A percentile compares a stretch with the other conserved stretches of the same genome.
Conservation (phyloP, 202 grass and related monocot species). For the Eragrostis tef region DNA sequence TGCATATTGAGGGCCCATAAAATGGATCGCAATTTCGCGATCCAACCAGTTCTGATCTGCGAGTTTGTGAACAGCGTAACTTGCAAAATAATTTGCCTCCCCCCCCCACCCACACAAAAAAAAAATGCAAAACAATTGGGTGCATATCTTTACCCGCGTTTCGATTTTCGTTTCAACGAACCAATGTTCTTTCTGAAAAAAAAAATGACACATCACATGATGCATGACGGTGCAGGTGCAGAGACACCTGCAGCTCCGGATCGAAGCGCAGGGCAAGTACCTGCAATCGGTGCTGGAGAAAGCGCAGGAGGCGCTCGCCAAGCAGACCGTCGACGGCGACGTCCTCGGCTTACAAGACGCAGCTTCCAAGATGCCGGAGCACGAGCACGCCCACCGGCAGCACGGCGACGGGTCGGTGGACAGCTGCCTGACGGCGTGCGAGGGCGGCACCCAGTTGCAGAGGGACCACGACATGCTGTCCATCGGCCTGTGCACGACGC, state of each 20-base stretch:
- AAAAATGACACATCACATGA: not conserved
- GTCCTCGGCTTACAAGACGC: not conserved
- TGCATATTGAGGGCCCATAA: too few relatives aligned
- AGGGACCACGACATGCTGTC: conserved; percentile 55
- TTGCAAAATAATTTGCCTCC: too few relatives aligned
- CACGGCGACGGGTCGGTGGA: conserved; percentile 65
- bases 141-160: too few relatives aligned
- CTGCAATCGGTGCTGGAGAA: conserved; percentile 88
- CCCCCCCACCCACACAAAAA: too few relatives aligned
- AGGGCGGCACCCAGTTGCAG: conserved; percentile 48
- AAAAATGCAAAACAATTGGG: too few relatives aligned
- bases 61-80: too few relatives aligned
- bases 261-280: conserved; percentile 93
- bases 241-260: conserved; percentile 83
- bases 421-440: conserved; percentile 80
- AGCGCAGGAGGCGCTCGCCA: conserved; percentile 80
- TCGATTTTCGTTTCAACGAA: not conserved
- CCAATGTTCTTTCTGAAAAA: not conserved
- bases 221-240: conserved; percentile 67
- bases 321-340: conserved; percentile 46
- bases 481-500: conserved; percentile 48
- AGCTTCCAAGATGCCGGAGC: conserved; percentile 42
- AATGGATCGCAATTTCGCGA: too few relatives aligned
- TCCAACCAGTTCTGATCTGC: too few relatives aligned
- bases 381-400: conserved; percentile 11